Percentiles rank a stretch among this genome's conserved stretches.
Evolutionary conservation across 1,139 yeast genomes (phyloP).

Genomic region (Zygosaccharomyces pseudobailii): DNA sequence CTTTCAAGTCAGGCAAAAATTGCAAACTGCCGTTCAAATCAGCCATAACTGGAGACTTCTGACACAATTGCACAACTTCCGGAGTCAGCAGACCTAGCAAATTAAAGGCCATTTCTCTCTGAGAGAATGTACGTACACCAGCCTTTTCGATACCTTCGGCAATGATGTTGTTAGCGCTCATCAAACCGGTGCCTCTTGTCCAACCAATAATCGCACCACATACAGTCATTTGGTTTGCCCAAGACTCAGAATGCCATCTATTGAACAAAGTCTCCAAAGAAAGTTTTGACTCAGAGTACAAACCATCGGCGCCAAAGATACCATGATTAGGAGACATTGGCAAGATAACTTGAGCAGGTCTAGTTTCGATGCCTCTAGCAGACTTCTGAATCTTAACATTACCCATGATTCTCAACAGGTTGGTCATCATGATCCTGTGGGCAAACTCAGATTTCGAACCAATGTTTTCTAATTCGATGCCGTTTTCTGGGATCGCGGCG

Average conservation of each 20-base stretch:
- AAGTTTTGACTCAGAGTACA: constrained; percentile 94
- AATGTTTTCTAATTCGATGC: constrained; percentile 87
- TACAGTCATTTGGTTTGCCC: constrained; percentile 89
- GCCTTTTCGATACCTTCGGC: constrained; percentile 95
- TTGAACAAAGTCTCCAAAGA: constrained; percentile 93
- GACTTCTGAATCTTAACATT: constrained; percentile 80
- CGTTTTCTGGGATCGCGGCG: constrained; percentile 98
- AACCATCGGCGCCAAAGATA: constrained; percentile 95
- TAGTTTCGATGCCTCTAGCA: constrained; percentile 70
- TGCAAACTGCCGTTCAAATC: constrained; percentile 99
- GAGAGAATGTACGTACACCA: constrained; percentile 97
- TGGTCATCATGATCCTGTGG: constrained; percentile 96
- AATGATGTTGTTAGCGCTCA: constrained; percentile 94
- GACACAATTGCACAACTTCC: constrained; percentile 78
- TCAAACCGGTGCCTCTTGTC: constrained; percentile 99
- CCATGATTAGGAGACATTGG: constrained; percentile 99
- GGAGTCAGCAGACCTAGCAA: constrained; percentile 91
- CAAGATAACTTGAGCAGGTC: constrained; percentile 96
- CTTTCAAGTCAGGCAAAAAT: constrained; percentile 86
- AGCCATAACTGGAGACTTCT: constrained; percentile 92
- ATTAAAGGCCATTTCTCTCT: constrained; percentile 98
- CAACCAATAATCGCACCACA: constrained; percentile 99
- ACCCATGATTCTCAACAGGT: constrained; percentile 87
- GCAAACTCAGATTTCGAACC: constrained; percentile 96
- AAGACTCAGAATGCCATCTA: constrained; percentile 98